phyloP scores from a whole-genome alignment of 495 filamentous ascomycete species.

The Xylaria intraflava region DNA sequence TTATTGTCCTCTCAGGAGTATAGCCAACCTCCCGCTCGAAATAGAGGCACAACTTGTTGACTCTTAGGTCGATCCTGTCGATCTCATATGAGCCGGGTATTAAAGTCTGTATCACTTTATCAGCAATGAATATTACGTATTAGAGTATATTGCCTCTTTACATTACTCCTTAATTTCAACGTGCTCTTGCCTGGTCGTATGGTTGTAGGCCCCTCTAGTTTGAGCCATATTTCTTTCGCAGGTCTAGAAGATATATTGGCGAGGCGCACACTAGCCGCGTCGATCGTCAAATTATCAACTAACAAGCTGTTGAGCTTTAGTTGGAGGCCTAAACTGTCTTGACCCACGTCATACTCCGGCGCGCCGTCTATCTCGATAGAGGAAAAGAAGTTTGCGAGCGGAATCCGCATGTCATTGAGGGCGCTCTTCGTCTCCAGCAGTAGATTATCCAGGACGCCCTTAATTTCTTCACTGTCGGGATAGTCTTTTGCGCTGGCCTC shows the following conservation, averaged over 20 bases:
- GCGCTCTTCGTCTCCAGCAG: constrained; percentile 55
- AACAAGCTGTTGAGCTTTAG: constrained; percentile 67
- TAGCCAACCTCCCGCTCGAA: constrained; percentile 47
- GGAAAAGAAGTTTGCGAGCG: constrained; percentile 67
- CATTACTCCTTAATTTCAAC: constrained; percentile 45
- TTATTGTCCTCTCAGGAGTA: constrained; percentile 36
- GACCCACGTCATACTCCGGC: constrained; percentile 60
- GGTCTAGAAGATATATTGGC: constrained; percentile 41
- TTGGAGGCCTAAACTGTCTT: constrained; percentile 71
- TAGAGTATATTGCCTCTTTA: constrained; percentile 21
- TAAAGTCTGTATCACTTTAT: constrained; percentile 33
- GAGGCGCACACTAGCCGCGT: constrained; percentile 61
- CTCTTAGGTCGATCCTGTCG: constrained; percentile 61
- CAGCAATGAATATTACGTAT: not conserved
- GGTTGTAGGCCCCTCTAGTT: constrained; percentile 34
- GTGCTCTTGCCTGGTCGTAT: constrained; percentile 51
- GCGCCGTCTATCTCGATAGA: constrained; percentile 62
- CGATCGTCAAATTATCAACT: constrained; percentile 59
- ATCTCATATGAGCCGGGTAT: constrained; percentile 71
- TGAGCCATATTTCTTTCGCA: constrained; percentile 59
- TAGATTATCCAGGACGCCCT: constrained; percentile 59
- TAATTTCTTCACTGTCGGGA: constrained; percentile 50
- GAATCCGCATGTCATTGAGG: constrained; percentile 57
- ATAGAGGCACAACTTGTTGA: constrained; percentile 62
- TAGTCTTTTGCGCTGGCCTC: constrained; percentile 30